Base-by-base conservation (phyloP, 139 green algal genomes). In the Bryopsis sp. region DNA sequence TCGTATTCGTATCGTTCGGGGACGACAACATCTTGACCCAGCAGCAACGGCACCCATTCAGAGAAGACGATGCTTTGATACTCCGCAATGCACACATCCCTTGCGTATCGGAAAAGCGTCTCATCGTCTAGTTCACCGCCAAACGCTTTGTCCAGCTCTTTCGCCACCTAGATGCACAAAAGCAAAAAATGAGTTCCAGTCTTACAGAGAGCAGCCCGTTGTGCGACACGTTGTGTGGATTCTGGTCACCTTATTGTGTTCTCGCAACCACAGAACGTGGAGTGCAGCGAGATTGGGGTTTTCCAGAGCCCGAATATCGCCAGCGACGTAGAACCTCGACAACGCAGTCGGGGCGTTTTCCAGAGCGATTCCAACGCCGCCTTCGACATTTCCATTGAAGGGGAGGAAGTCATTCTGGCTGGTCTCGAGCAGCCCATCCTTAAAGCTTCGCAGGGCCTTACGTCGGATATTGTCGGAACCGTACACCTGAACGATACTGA, bases 1-100 rank as follows among this genome's bases (percentile, higher is more conserved):
- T 43, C 31, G 29, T 67, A 67, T 11, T 26, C 28, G 59, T 39
- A 67, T n/a, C 19, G 26, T 33, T 5, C 19, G n/a, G 59, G 6
- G 11, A 26, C 19, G 28, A 31, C 26, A 24, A 29, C 59, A 29
- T 8, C 19, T 4, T 22, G 19, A 19, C 59, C 59, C 24, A 67
- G 59, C 6, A 67, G 34, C 7, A 39, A 7, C 32, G 59, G 59
- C 4, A 67, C 26, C 59, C 59, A 67, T 67, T 67, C 59, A 7
- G 38, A 15, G 59, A 47, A 67, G 6, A 67, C 34, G 31, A 67
- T 67, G 7, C 7, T 47, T 29, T 67, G 59, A 29, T 47, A 67
- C 59, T 67, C 59, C 6, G 59, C 59, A 29, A 67, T 67, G 7
- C 38, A n/a, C 5, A 67, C 39, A 4, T n/a, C 59, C 15, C 59